phyloP scores from a whole-genome alignment of 2,329 filamentous ascomycete genomes.

The Pyricularia sp. region DNA sequence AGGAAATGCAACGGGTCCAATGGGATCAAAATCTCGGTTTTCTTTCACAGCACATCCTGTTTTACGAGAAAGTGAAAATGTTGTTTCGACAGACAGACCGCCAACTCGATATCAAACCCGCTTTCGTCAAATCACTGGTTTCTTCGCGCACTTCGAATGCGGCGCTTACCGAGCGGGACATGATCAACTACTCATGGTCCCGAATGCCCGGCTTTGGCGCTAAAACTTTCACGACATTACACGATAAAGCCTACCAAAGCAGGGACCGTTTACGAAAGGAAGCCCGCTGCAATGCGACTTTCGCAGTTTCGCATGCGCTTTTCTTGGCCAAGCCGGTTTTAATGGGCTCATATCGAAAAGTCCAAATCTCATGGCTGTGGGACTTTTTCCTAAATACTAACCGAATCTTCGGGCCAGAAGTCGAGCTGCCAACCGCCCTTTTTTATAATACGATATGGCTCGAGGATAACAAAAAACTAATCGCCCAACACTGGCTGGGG shows the following conservation, averaged over 20 bases:
- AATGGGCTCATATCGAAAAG: background rate
- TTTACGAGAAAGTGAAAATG: background rate
- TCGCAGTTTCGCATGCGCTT: background rate
- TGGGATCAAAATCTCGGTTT: background rate
- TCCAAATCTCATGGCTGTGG: background rate
- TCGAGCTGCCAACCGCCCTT: background rate
- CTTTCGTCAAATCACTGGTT: background rate
- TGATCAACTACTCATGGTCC: background rate
- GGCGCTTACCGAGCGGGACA: background rate
- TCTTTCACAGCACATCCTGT: background rate
- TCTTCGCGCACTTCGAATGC: background rate
- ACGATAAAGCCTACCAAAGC: background rate
- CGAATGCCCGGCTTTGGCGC: background rate
- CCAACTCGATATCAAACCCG: background rate
- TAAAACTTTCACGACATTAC: background rate
- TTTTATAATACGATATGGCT: background rate
- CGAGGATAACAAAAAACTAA: background rate
- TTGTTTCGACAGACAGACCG: background rate
- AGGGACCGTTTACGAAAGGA: background rate
- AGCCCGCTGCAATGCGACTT: background rate
- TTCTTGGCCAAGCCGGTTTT: background rate
- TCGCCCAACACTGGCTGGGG: background rate
- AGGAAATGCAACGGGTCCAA: background rate
- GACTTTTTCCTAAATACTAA: background rate
- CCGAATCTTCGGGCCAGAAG: background rate